A percentile compares a stretch with the other conserved stretches of the same genome.
These are phyloP conservation scores for Corrigiola litoralis DNA, from an alignment of 179 eudicot species.

Conservation along the genomic window DNA sequence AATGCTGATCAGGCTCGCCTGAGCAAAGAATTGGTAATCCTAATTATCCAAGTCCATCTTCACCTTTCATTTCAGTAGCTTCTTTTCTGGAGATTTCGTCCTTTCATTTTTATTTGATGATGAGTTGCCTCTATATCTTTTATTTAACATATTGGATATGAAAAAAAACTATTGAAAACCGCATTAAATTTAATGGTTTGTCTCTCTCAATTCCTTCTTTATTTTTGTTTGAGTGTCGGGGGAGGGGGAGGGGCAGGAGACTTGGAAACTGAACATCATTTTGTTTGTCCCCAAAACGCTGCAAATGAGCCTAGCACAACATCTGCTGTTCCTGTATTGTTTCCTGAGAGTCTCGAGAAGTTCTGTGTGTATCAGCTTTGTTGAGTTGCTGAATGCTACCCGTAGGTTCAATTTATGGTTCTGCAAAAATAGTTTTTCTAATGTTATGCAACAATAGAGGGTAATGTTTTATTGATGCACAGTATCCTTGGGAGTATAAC, in stretches of 20 bases:
- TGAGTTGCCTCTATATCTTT: not conserved
- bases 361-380: not conserved
- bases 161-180: not conserved
- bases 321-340: no score
- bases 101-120: not conserved
- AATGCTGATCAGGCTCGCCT: slow-evolving; percentile 68
- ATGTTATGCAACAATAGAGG: not conserved
- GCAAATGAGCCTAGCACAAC: no score
- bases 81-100: not conserved
- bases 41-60: slow-evolving; percentile 4
- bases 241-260: no score
- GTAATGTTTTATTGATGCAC: no score
- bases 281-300: no score
- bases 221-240: no score
- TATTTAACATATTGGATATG: not conserved
- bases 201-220: no score
- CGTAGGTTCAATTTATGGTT: not conserved
- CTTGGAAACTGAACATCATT: no score
- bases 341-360: no score
- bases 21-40: slow-evolving; percentile 76
- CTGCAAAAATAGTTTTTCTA: not conserved
- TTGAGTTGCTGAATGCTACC: not conserved
- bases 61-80: not conserved
- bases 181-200: no score
- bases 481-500: no score